Conservation (phyloP, 1,284 basidiomycete species). For the Ustilago bromivora region DNA sequence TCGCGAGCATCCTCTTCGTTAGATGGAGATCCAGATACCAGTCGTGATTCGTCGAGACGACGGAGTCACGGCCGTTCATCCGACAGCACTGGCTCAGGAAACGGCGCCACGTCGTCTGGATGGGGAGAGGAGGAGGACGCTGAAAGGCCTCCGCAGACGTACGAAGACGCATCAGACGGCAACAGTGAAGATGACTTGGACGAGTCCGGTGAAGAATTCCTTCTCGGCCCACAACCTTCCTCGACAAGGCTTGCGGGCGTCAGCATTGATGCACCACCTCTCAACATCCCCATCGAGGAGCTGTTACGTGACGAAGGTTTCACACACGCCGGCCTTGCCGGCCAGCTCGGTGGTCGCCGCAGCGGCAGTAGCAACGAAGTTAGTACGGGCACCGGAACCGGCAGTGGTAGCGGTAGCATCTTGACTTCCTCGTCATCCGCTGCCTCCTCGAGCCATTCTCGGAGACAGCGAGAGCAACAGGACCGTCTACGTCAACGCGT, state of each 20-base stretch:
- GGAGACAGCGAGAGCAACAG: not conserved
- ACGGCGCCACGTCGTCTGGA: conserved; percentile 1
- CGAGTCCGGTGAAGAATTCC: not conserved
- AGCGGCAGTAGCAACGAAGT: conserved; percentile 16
- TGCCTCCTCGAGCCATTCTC: conserved; percentile 13
- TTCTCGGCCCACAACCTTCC: not conserved
- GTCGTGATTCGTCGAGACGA: conserved; percentile 25
- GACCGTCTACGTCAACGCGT: conserved; percentile 1
- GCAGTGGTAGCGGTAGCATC: conserved; percentile 4
- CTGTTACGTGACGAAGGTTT: conserved; percentile 36
- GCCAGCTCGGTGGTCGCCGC: not conserved
- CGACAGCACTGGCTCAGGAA: conserved; percentile 2
- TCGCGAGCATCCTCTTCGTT: conserved; percentile 6
- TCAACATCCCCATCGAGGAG: conserved; percentile 51
- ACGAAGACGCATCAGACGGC: conserved; percentile 5
- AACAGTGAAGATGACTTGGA: conserved; percentile 16
- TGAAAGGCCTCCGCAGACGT: not conserved
- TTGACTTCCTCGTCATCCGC: conserved; percentile 4
- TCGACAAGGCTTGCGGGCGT: not conserved
- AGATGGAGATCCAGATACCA: conserved; percentile 23
- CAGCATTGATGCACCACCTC: conserved; percentile 30
- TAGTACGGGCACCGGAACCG: not conserved
- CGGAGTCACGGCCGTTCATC: conserved; percentile 19
- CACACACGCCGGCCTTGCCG: conserved; percentile 12
- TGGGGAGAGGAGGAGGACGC: conserved; percentile 15